These are phyloP conservation scores for Cyclocybe cylindracea DNA, from an alignment of 768 basidiomycete species.

Conservation along the genomic window DNA sequence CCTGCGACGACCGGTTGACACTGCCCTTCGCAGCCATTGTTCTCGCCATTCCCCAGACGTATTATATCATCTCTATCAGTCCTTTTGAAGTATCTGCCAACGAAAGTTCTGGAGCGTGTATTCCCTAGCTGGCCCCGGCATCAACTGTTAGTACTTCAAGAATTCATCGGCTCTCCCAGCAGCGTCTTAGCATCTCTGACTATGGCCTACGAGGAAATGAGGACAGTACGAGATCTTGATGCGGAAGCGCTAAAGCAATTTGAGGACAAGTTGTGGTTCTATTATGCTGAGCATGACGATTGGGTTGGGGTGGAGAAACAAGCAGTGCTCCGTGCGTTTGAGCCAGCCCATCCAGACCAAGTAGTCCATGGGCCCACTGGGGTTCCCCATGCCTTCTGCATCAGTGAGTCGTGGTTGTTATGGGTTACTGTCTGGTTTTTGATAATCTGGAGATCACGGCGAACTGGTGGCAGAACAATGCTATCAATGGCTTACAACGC, in stretches of 20 bases:
- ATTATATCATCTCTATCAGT: slow-evolving; percentile 46
- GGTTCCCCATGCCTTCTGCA: slow-evolving; percentile 74
- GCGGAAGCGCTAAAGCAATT: slow-evolving; percentile 40
- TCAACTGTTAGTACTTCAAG: slow-evolving; percentile 46
- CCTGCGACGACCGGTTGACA: neutral
- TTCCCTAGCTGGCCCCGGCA: slow-evolving; percentile 52
- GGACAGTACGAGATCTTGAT: slow-evolving; percentile 55
- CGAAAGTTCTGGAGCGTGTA: slow-evolving; percentile 38
- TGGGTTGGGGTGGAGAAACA: slow-evolving; percentile 68
- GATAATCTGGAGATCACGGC: slow-evolving; percentile 47
- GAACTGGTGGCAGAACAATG: slow-evolving; percentile 52
- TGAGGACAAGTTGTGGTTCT: slow-evolving; percentile 42
- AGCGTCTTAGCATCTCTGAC: slow-evolving; percentile 53
- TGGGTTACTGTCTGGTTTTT: neutral
- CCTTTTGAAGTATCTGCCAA: slow-evolving; percentile 40
- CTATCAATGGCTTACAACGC: slow-evolving; percentile 36
- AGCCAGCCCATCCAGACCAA: slow-evolving; percentile 30
- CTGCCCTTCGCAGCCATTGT: slow-evolving; percentile 39
- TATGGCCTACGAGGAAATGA: slow-evolving; percentile 75
- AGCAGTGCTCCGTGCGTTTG: slow-evolving; percentile 40
- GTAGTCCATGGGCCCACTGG: slow-evolving; percentile 46
- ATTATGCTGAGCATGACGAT: slow-evolving; percentile 62
- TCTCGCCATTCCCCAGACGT: slow-evolving; percentile 43
- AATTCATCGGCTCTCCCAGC: slow-evolving; percentile 51
- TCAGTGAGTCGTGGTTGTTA: slow-evolving; percentile 46